Evolutionary conservation across 2,329 filamentous ascomycete genomes (phyloP).

Genomic region (Monilinia laxa): DNA sequence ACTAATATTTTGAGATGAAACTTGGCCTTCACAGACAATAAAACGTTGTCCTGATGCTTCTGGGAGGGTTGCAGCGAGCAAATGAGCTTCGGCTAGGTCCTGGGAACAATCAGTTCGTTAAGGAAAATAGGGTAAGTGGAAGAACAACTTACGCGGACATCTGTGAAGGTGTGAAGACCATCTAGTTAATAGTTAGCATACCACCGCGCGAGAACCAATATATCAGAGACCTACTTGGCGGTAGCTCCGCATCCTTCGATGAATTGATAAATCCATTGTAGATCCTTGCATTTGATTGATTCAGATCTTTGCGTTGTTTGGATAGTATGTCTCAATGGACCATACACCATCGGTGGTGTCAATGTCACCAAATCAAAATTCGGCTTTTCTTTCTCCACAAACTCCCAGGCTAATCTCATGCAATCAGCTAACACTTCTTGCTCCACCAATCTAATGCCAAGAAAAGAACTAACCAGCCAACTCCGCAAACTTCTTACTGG

Average conservation of each 20-base stretch:
- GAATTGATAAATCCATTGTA: constrained; percentile 51
- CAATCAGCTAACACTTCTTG: no score
- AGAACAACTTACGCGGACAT: constrained; percentile 30
- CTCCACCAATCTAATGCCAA: neutral
- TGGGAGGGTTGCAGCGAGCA: constrained; percentile 55
- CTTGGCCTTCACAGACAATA: constrained; percentile 58
- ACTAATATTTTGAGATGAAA: constrained; percentile 58
- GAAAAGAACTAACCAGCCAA: constrained; percentile 44
- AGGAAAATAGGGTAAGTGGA: neutral
- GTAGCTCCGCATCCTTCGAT: constrained; percentile 52
- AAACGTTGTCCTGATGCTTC: constrained; percentile 61
- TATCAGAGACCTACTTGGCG: constrained; percentile 33
- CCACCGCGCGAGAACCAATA: neutral
- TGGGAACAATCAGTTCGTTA: constrained; percentile 39
- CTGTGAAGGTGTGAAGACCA: constrained; percentile 54
- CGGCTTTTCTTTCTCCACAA: constrained; percentile 52
- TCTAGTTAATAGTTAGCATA: neutral
- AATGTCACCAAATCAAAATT: constrained; percentile 60
- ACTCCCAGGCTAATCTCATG: constrained; percentile 55
- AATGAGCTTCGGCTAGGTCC: constrained; percentile 61
- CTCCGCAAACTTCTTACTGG: constrained; percentile 65
- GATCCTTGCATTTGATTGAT: constrained; percentile 66
- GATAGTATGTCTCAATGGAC: constrained; percentile 61
- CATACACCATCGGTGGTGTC: constrained; percentile 60
- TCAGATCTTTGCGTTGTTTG: constrained; percentile 58